These are phyloP conservation scores for Ilex aquifolium DNA, from an alignment of 257 asterid species.

Conservation along the genomic window DNA sequence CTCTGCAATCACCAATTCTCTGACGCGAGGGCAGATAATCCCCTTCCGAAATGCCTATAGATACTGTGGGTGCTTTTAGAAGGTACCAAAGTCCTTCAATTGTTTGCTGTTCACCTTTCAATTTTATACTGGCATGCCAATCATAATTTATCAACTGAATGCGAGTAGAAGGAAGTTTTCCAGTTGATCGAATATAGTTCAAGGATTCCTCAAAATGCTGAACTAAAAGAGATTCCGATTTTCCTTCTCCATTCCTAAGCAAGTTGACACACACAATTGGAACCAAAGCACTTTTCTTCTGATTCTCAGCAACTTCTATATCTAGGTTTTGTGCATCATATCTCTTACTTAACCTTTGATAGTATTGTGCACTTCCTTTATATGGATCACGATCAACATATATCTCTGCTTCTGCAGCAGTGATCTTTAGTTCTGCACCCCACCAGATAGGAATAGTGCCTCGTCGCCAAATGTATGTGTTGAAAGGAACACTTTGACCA, in stretches of 20 bases:
- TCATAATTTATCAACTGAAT: slow-evolving; percentile 90
- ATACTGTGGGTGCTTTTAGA: slow-evolving; percentile 78
- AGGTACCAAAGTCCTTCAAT: slow-evolving; percentile 99
- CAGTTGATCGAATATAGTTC: slow-evolving; percentile 63
- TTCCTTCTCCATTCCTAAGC: slow-evolving; percentile 86
- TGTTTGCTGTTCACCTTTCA: slow-evolving; percentile 94
- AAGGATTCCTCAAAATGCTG: slow-evolving; percentile 93
- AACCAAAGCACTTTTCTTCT: slow-evolving; percentile 75
- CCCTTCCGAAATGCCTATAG: slow-evolving; percentile 82
- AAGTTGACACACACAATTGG: slow-evolving; percentile 90
- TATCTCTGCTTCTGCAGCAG: slow-evolving; percentile 99
- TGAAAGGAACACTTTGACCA: slow-evolving; percentile 86
- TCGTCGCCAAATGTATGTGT: slow-evolving; percentile 90
- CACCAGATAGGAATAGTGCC: slow-evolving; percentile 99
- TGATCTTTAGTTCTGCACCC: slow-evolving; percentile 97
- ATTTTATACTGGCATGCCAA: slow-evolving; percentile 96
- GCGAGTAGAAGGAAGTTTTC: slow-evolving; percentile 77
- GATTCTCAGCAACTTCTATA: slow-evolving; percentile 51
- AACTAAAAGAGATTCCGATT: slow-evolving; percentile 87
- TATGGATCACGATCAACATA: slow-evolving; percentile 89
- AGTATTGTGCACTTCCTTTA: slow-evolving; percentile 84
- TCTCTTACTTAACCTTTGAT: slow-evolving; percentile 87
- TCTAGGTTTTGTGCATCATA: slow-evolving; percentile 75
- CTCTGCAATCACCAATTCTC: slow-evolving; percentile 78
- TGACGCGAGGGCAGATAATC: slow-evolving; percentile 87